Evolutionary conservation across 805 yeast genomes (phyloP).

Genomic region (Torulaspora maleeae): DNA sequence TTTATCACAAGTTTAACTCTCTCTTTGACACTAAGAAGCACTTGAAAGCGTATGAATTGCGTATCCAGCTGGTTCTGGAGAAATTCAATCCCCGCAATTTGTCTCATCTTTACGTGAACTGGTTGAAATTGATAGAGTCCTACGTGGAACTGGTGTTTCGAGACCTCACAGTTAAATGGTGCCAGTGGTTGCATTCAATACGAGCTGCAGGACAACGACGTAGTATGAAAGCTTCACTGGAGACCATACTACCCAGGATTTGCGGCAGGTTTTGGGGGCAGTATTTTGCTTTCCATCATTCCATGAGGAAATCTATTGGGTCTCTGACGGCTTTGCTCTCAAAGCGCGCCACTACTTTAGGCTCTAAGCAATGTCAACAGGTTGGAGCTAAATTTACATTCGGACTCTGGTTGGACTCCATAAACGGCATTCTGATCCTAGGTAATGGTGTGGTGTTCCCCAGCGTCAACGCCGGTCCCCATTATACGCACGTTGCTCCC

Average conservation of each 20-base stretch:
- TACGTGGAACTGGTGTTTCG: conserved; percentile 17
- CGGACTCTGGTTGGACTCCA: conserved; percentile 25
- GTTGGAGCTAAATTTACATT: conserved; percentile 2
- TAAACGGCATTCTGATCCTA: conserved; percentile 21
- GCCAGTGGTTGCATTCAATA: conserved; percentile 17
- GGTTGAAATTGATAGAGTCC: conserved; percentile 17
- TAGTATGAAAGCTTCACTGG: conserved; percentile 7
- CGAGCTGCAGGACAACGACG: conserved; percentile 12
- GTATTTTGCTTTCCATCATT: conserved; percentile 14
- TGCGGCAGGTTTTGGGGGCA: conserved; percentile 11
- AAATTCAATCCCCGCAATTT: conserved; percentile 8
- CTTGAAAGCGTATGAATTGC: conserved; percentile 10
- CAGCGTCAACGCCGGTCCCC: neutral
- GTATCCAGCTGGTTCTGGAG: conserved; percentile 12
- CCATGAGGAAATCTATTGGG: conserved; percentile 8
- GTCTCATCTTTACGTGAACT: conserved; percentile 13
- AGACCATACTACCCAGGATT: conserved; percentile 7
- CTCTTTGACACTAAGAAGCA: conserved; percentile 7
- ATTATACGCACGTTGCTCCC: conserved; percentile 12
- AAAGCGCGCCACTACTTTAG: conserved; percentile 1
- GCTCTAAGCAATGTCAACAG: neutral
- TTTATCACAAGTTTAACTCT: conserved; percentile 6
- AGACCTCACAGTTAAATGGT: conserved; percentile 17
- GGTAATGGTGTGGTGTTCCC: conserved; percentile 12
- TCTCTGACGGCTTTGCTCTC: conserved; percentile 6